Evolutionary conservation across 345 rosid genomes (phyloP).

Genomic region (Heritiera littoralis): DNA sequence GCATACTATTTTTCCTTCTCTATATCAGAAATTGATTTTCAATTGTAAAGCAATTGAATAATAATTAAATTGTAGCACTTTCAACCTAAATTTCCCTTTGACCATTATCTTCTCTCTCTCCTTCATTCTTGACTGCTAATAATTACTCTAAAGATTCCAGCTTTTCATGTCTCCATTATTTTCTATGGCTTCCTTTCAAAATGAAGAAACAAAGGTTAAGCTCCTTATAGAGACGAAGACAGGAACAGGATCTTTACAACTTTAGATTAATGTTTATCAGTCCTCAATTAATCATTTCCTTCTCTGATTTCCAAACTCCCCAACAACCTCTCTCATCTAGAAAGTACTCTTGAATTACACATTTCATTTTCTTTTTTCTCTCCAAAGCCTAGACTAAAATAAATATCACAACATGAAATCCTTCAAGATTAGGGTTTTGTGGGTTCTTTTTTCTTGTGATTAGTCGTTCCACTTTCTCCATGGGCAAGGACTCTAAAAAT

Average conservation of each 20-base stretch:
- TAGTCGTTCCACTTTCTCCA: slow-evolving; percentile 25
- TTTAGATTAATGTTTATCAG: background rate
- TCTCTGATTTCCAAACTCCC: background rate
- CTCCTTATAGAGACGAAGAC: too few relatives aligned
- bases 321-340: background rate
- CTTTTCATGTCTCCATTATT: too few relatives aligned
- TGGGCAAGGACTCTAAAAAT: slow-evolving; percentile 50
- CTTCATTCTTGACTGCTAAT: too few relatives aligned
- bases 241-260: background rate
- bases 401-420: slow-evolving; percentile 52
- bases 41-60: too few relatives aligned
- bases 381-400: slow-evolving; percentile 21
- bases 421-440: slow-evolving; percentile 36
- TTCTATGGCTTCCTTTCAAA: too few relatives aligned
- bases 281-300: background rate
- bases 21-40: too few relatives aligned
- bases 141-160: too few relatives aligned
- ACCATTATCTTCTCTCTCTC: too few relatives aligned
- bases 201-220: too few relatives aligned
- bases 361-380: background rate
- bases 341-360: background rate
- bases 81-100: too few relatives aligned
- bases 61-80: too few relatives aligned
- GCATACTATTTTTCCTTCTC: too few relatives aligned
- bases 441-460: slow-evolving; percentile 41